Evolutionary conservation across 345 rosid genomes (phyloP).

Genomic region (Lepidium sativum): DNA sequence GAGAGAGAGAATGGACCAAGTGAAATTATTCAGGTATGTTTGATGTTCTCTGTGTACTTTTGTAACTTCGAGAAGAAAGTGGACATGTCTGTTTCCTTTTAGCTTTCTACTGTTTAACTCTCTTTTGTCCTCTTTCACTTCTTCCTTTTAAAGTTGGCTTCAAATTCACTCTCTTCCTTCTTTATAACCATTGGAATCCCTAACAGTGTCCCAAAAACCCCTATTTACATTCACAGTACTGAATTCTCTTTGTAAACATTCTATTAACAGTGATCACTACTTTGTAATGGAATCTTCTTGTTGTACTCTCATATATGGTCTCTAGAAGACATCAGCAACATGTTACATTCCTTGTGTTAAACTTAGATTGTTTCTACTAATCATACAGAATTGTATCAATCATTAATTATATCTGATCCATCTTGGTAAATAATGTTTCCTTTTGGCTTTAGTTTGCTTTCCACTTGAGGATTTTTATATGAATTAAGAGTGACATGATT

Average conservation of each 20-base stretch:
- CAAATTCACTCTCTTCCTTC: conserved; percentile 11
- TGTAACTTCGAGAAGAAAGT: conserved; percentile 17
- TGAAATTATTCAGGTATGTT: conserved; percentile 26
- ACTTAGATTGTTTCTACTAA: neutral
- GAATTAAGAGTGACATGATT: neutral
- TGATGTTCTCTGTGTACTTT: conserved; percentile 27
- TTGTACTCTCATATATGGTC: too few species aligned
- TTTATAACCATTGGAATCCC: conserved; percentile 4
- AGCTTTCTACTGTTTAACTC: conserved; percentile 16
- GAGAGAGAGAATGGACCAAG: conserved; percentile 14
- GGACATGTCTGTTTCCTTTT: conserved; percentile 26
- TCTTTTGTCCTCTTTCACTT: conserved; percentile 15
- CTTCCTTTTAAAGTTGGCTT: conserved; percentile 13
- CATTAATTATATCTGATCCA: neutral
- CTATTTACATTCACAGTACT: neutral
- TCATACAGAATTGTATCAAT: neutral
- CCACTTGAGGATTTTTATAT: conserved; percentile 2
- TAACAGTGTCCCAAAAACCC: neutral
- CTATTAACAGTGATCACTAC: too few species aligned
- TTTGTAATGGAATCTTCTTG: neutral
- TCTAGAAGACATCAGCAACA: too few species aligned
- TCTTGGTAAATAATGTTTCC: neutral
- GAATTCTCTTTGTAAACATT: neutral
- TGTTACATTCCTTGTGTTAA: neutral
- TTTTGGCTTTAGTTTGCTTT: neutral